phyloP scores from a whole-genome alignment of 2,329 filamentous ascomycete genomes.

The Botrytis medusae region DNA sequence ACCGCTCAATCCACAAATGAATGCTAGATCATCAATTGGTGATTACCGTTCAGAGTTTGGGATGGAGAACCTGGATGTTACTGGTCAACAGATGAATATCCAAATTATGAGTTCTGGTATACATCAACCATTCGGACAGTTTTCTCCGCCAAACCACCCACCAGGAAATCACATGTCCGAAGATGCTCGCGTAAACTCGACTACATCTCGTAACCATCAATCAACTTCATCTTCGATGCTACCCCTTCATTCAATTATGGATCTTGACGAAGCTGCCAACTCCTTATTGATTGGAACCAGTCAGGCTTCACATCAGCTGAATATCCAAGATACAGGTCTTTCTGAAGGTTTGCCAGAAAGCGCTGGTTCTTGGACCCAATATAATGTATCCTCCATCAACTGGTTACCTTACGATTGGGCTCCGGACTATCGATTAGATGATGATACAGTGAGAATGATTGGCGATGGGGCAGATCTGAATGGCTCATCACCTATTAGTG shows the following conservation, averaged over 20 bases:
- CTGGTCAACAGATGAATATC: slow-evolving; percentile 2
- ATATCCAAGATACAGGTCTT: not conserved
- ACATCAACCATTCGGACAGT: not conserved
- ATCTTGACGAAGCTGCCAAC: not conserved
- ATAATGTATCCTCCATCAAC: slow-evolving; percentile 32
- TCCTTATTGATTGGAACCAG: not conserved
- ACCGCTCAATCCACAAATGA: not conserved
- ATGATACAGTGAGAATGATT: not conserved
- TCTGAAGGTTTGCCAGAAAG: not conserved
- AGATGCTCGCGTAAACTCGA: not conserved
- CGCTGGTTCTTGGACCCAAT: slow-evolving; percentile 26
- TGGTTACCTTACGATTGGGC: slow-evolving; percentile 35
- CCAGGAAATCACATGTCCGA: not conserved
- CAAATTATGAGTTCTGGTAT: not conserved
- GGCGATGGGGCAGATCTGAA: not conserved
- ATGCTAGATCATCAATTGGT: not conserved
- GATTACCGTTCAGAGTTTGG: not conserved
- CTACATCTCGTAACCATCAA: not conserved
- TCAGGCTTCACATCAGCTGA: not conserved
- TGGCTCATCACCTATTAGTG: slow-evolving; percentile 17
- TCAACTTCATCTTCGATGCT: not conserved
- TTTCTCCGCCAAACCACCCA: not conserved
- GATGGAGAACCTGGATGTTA: not conserved
- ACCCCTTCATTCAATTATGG: not conserved
- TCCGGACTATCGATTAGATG: slow-evolving; percentile 23